These are phyloP conservation scores for Spizellomyces sp. DNA, from an alignment of 192 early-diverging fungal species.

Conservation along the genomic window DNA sequence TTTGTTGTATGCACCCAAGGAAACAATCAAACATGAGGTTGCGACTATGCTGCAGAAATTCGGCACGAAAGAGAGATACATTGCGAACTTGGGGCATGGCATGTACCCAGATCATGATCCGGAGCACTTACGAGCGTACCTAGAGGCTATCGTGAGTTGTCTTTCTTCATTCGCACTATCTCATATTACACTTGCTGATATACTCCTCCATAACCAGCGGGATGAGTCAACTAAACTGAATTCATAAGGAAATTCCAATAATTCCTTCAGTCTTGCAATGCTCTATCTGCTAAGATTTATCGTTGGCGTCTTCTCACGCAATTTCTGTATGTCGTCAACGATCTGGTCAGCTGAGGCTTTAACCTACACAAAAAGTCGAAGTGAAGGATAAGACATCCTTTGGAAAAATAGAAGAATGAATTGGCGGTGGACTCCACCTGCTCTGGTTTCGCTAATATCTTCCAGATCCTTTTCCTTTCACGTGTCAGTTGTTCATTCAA, in stretches of 20 bases:
- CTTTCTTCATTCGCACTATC: no score
- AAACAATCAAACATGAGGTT: slow-evolving; percentile 73
- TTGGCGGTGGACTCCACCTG: background rate
- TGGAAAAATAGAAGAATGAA: background rate
- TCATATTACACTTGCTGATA: no score
- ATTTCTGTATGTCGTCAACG: slow-evolving; percentile 4
- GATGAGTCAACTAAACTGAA: no score
- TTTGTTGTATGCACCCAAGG: slow-evolving; percentile 73
- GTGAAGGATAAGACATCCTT: background rate
- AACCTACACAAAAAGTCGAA: background rate
- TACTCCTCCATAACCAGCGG: no score
- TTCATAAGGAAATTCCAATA: background rate
- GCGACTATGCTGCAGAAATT: slow-evolving; percentile 81
- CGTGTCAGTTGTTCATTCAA: slow-evolving; percentile 27
- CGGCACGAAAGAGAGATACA: slow-evolving; percentile 69
- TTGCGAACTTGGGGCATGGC: slow-evolving; percentile 97
- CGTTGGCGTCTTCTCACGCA: background rate
- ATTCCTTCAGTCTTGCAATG: background rate
- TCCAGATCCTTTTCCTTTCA: slow-evolving; percentile 12
- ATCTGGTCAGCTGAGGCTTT: background rate
- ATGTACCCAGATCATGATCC: slow-evolving; percentile 81
- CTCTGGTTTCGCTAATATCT: slow-evolving; percentile 24
- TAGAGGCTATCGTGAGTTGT: slow-evolving; percentile 51
- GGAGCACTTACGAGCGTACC: slow-evolving; percentile 49
- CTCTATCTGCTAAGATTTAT: no score